These are phyloP conservation scores for Cryptomeria japonica DNA, from an alignment of 75 land plant species.

Conservation along the genomic window DNA sequence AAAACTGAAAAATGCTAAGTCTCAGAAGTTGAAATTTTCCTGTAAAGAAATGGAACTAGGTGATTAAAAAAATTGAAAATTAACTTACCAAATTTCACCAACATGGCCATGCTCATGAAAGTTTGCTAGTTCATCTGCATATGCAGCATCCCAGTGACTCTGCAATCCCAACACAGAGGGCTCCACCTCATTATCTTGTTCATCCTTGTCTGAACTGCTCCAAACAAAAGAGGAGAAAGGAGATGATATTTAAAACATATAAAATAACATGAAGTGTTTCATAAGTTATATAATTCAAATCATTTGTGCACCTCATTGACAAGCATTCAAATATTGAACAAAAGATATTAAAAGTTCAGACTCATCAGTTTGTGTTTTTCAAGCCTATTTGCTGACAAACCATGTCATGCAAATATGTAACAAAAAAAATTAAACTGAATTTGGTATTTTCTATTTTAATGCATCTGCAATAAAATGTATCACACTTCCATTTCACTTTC, in stretches of 20 bases:
- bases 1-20: neutral
- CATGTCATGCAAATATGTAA: neutral
- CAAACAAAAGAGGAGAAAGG: neutral
- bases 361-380: neutral
- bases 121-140: constrained; percentile 90
- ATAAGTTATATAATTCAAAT: neutral
- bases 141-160: constrained; percentile 93
- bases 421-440: neutral
- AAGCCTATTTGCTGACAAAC: neutral
- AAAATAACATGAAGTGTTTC: neutral
- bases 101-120: constrained; percentile 92
- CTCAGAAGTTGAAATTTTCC: neutral
- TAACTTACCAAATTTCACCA: constrained; percentile 90
- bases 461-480: neutral
- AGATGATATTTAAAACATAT: neutral
- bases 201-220: constrained; percentile 90
- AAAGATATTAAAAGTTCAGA: neutral
- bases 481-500: neutral
- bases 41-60: neutral
- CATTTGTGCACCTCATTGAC: neutral
- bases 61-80: neutral
- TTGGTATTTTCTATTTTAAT: neutral
- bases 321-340: neutral
- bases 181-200: constrained; percentile 64
- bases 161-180: constrained; percentile 85